Conservation (phyloP, 1,284 basidiomycete genomes). For the Caloboletus inedulis region DNA sequence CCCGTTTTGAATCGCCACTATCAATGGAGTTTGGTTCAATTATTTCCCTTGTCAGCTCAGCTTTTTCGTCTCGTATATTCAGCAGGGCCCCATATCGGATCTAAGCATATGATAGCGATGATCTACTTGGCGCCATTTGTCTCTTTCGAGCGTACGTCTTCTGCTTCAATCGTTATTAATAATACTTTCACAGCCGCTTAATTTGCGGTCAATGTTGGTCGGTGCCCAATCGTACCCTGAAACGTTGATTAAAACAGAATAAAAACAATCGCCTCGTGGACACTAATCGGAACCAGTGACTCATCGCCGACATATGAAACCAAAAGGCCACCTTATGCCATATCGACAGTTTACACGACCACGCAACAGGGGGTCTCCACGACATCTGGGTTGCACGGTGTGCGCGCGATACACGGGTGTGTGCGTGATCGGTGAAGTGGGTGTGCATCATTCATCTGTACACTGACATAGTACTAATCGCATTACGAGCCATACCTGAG, state of each 20-base stretch:
- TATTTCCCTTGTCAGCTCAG: background rate
- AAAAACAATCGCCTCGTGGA: background rate
- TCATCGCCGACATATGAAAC: background rate
- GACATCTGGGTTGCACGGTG: background rate
- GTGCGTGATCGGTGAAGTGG: background rate
- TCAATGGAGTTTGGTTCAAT: background rate
- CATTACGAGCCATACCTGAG: background rate
- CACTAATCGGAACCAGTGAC: background rate
- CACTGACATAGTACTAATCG: no score
- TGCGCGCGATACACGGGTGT: background rate
- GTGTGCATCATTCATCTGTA: no score
- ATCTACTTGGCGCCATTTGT: no score
- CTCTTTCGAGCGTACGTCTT: background rate
- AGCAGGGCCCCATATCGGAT: no score
- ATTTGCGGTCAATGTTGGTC: background rate
- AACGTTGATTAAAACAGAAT: background rate
- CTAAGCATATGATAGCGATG: no score
- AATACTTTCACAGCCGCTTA: no score
- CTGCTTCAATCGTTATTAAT: no score
- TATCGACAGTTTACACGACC: background rate
- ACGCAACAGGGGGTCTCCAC: background rate
- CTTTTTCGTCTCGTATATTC: background rate
- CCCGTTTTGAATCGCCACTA: background rate
- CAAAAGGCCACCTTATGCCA: background rate
- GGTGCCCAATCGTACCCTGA: background rate